Percentiles rank a stretch among this genome's conserved stretches.
Evolutionary conservation across 164 flowering plant genomes (phyloP).

Genomic region (Liriodendron chinense): DNA sequence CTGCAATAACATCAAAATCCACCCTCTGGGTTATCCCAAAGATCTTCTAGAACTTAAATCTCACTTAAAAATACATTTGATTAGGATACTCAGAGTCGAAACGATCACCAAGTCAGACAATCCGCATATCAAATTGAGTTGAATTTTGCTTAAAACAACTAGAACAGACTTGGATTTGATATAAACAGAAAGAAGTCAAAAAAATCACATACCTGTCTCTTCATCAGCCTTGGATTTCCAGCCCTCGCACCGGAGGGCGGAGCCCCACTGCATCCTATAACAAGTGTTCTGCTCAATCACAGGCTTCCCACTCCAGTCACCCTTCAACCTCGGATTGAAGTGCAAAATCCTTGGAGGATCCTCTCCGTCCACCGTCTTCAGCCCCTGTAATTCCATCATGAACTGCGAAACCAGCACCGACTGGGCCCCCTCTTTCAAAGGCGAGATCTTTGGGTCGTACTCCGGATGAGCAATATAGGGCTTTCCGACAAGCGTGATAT

Average conservation of each 20-base stretch:
- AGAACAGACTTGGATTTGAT: background rate
- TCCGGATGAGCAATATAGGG: constrained; percentile 72
- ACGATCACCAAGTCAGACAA: background rate
- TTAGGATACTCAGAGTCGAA: no score
- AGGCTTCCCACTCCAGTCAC: constrained; percentile 93
- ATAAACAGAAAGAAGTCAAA: background rate
- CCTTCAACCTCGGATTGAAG: constrained; percentile 92
- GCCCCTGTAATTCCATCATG: constrained; percentile 81
- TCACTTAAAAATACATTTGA: no score
- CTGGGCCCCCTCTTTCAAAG: constrained; percentile 49
- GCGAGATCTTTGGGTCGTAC: constrained; percentile 52
- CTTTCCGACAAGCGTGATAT: constrained; percentile 72
- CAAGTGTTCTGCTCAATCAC: constrained; percentile 94
- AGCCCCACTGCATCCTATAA: constrained; percentile 93
- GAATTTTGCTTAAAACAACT: background rate
- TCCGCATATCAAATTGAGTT: constrained; percentile 3
- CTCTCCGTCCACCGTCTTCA: constrained; percentile 86
- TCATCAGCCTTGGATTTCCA: constrained; percentile 77
- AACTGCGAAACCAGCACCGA: constrained; percentile 84
- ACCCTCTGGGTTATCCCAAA: no score
- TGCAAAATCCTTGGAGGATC: constrained; percentile 89
- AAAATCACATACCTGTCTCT: constrained; percentile 64
- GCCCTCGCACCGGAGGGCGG: constrained; percentile 76
- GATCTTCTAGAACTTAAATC: no score
- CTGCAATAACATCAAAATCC: no score